Conservation (phyloP, 331 rosid species). For the Pyrus hybrid region DNA sequence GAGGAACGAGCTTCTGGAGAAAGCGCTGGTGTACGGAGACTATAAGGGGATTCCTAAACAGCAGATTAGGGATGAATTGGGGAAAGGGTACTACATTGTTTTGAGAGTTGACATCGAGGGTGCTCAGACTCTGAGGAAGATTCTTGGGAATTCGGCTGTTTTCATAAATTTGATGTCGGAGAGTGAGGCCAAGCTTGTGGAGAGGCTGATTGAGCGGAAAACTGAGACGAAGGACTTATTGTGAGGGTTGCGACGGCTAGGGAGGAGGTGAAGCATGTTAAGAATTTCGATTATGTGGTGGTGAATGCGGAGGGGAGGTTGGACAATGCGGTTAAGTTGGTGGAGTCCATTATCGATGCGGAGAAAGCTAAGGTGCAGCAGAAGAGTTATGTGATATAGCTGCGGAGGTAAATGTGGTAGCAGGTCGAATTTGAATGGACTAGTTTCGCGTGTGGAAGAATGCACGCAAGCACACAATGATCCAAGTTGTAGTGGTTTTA, state of each 20-base stretch:
- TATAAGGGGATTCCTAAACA: slow-evolving; percentile 84
- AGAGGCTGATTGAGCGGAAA: slow-evolving; percentile 18
- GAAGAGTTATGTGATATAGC: slow-evolving; percentile 36
- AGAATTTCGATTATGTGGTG: slow-evolving; percentile 73
- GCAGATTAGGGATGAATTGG: slow-evolving; percentile 76
- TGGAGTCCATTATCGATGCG: slow-evolving; percentile 65
- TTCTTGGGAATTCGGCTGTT: slow-evolving; percentile 66
- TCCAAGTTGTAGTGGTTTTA: neutral
- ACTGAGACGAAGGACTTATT: slow-evolving; percentile 72
- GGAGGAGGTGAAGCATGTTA: slow-evolving; percentile 80
- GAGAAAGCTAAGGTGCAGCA: slow-evolving; percentile 91
- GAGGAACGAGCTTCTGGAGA: slow-evolving; percentile 55
- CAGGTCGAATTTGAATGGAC: neutral
- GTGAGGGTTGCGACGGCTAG: slow-evolving; percentile 76
- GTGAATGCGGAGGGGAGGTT: slow-evolving; percentile 77
- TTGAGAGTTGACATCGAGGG: slow-evolving; percentile 91
- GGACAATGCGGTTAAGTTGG: slow-evolving; percentile 58
- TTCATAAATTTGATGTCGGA: slow-evolving; percentile 68
- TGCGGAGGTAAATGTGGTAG: neutral
- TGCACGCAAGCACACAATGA: neutral
- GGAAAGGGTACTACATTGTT: slow-evolving; percentile 58
- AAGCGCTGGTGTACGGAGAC: slow-evolving; percentile 83
- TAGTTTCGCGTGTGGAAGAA: neutral
- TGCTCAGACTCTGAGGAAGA: slow-evolving; percentile 62
- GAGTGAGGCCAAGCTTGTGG: slow-evolving; percentile 53